Evolutionary conservation across 2,329 filamentous ascomycete genomes (phyloP), one percentile per base, ranked within the genome.

Genomic region (Huntiella moniliformis): DNA sequence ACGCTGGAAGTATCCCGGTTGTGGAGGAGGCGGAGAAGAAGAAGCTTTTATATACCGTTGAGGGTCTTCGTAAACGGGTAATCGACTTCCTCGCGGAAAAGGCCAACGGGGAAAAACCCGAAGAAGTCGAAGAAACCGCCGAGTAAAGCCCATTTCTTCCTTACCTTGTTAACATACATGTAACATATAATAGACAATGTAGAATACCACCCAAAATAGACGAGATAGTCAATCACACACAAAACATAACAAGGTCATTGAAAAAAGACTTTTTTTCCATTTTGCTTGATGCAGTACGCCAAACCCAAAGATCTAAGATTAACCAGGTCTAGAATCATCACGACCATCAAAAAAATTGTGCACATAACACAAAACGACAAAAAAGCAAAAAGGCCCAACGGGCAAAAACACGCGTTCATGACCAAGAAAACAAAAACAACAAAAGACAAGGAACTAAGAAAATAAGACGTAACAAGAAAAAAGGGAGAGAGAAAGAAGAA

Each of bases 21-120:
- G 51, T 66, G 1, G 53, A 58, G 1, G 52, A 56, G 1, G 55
- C 59, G 0, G 63, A 69, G 41, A 56, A 68, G 13, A 58, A 60
- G 4, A 57, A 58, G 44, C 55, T 71, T 5, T 51, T 72, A 31
- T 70, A 70, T 47, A 64, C 58, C 12, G 61, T 61, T 1, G 68
- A 69, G 52, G 63, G 60, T 35, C 53, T 73, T 52, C 64, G 69
- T 40, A 73, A 73, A 54, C 58, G 63, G 28, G 57, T 57, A 4
- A 55, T 50, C 34, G 51, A 51, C 11, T 49, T 50, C 7, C 28
- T 54, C 4, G 51, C 54, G 13, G 41, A 55, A 48, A 50, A 47
- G 22, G 22, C 22, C 22, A 8, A 28, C 22, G 22, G 22, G 7
- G 22, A 28, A 18, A 43, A 31, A 15, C 49, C 51, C 10, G 60